Evolutionary conservation across 1,139 yeast species (phyloP).

Genomic region (Saccharomyces uvarum): DNA sequence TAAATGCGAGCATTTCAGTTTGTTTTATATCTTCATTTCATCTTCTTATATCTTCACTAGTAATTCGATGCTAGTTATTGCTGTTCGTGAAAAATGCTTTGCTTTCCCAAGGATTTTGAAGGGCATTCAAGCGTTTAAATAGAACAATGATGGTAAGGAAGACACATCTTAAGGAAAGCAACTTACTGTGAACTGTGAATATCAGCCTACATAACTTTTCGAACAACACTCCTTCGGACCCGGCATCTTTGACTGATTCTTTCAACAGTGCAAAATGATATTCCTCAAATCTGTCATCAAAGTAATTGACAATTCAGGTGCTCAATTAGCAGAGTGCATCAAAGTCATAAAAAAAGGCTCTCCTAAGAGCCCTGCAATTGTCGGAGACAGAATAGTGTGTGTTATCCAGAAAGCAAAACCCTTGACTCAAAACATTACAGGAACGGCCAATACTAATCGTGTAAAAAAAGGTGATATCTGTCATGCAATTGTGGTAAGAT

Average conservation of each 20-base stretch:
- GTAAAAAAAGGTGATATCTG: slow-evolving; percentile 94
- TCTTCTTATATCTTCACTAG: neutral
- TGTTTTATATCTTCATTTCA: neutral
- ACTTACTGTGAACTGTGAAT: neutral
- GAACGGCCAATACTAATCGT: slow-evolving; percentile 65
- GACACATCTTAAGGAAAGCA: neutral
- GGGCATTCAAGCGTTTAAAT: neutral
- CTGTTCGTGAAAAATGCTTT: neutral
- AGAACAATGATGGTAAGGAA: neutral
- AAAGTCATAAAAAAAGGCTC: slow-evolving; percentile 82
- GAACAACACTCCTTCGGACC: neutral
- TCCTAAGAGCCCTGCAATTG: slow-evolving; percentile 72
- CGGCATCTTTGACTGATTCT: neutral
- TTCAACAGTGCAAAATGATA: slow-evolving; percentile 44
- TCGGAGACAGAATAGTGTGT: slow-evolving; percentile 89
- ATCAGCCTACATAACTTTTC: neutral
- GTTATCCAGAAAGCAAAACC: slow-evolving; percentile 92
- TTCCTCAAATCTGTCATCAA: slow-evolving; percentile 81
- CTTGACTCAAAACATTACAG: slow-evolving; percentile 51
- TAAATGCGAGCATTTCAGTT: neutral
- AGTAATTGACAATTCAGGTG: slow-evolving; percentile 93
- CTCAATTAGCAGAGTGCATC: slow-evolving; percentile 90
- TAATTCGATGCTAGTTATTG: neutral
- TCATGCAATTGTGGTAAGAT: slow-evolving; percentile 91
- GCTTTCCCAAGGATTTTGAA: neutral